Base-by-base conservation (phyloP, 176 grass and related monocot genomes). In the Juncus inflexus region DNA sequence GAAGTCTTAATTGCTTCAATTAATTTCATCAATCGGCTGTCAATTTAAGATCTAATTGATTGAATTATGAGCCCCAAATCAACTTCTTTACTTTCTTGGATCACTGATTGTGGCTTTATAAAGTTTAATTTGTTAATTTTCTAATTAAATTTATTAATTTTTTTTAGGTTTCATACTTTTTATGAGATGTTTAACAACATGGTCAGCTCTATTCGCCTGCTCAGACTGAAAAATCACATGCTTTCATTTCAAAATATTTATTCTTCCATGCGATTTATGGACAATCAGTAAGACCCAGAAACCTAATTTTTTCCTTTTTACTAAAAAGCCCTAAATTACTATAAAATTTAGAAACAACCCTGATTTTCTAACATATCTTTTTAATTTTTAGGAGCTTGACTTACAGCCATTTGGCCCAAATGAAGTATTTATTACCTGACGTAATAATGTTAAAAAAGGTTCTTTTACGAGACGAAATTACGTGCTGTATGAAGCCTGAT, bases 121-220 rank as follows among this genome's bases (percentile, higher is more conserved):
- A 2, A 36, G 0, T 61, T 61, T 7, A 36, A 2, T 6, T 61
- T 61, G 56, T 19, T 19, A 61, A 15, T 15, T 61, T 14, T 1
- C 1, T 28, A 1, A 5, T 63, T 63, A 15, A 6, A 47, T 47
- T 47, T 47, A 2, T 47, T 47, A 5, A 47, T 51, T 1, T 9
- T 45, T 3, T 15, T 52, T 81, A 96, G 92, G 16, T 91, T 88
- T 40, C 84, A 96, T 70, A 70, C 78, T 42, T 77, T 96, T 5
- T 89, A 81, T 8, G 84, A 89, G 58, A 90, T 89, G 65, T 96
- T 96, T 77, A 86, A 96, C 50, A 83, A 75, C 63, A 76, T 96
- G 42, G 84, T 86, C 77, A 87, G 84, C 13, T 86, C 87, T 9
- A 91, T 90, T 36, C 63, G 92, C 3, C 78, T 96, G 9, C 81